Percentiles rank a stretch among this genome's conserved stretches.
These are phyloP conservation scores for Gonapodya sp. DNA, from an alignment of 192 early-diverging fungal species.

Conservation along the genomic window DNA sequence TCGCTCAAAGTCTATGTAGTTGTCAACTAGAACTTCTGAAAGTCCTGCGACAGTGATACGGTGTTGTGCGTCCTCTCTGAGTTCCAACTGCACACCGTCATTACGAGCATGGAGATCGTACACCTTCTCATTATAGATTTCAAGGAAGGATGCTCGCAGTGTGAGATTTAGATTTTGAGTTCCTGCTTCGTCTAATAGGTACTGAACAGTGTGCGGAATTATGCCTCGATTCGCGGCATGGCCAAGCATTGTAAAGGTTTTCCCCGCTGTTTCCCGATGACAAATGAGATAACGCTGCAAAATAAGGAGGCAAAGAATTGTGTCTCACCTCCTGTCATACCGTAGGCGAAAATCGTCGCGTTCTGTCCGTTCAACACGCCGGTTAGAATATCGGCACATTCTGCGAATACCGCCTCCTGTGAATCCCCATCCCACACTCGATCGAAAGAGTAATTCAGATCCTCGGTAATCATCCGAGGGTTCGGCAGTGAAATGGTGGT, in stretches of 20 bases:
- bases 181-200: slow-evolving; percentile 38
- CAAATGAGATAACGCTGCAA: not conserved
- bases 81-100: slow-evolving; percentile 24
- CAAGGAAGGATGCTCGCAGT: slow-evolving; percentile 41
- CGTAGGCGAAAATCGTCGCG: slow-evolving; percentile 60
- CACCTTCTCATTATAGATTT: slow-evolving; percentile 61
- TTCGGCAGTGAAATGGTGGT: not conserved
- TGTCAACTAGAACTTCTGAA: slow-evolving; percentile 35
- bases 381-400: not conserved
- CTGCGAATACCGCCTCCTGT: not conserved
- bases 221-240: slow-evolving; percentile 42
- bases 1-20: slow-evolving; percentile 38
- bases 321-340: slow-evolving; percentile 51
- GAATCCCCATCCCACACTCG: not conserved
- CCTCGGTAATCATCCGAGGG: not conserved
- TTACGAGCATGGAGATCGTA: slow-evolving; percentile 39
- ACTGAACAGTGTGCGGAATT: slow-evolving; percentile 43
- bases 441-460: not conserved
- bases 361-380: slow-evolving; percentile 11
- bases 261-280: slow-evolving; percentile 28
- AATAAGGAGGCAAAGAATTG: not conserved
- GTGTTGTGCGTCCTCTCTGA: slow-evolving; percentile 42
- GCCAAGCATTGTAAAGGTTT: slow-evolving; percentile 58
- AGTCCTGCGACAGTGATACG: slow-evolving; percentile 48
- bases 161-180: not conserved